phyloP scores from a whole-genome alignment of 2,329 filamentous ascomycete genomes.

The Teratosphaeria epicoccoides region DNA sequence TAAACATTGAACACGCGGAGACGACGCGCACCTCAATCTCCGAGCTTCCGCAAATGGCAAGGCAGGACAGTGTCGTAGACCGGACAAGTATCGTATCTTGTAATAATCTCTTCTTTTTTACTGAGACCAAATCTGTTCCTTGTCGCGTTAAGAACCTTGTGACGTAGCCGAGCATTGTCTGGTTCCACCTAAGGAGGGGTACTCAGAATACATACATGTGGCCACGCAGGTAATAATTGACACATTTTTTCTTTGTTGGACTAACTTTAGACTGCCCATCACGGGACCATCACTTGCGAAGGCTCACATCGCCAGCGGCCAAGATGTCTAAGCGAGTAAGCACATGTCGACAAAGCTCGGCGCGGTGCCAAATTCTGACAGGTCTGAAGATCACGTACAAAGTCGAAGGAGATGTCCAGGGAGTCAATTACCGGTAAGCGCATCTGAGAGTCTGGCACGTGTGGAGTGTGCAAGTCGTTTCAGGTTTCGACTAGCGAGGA shows the following conservation, averaged over 20 bases:
- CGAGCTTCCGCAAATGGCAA: neutral
- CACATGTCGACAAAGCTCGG: neutral
- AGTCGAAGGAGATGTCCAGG: conserved; percentile 39
- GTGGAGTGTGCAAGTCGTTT: neutral
- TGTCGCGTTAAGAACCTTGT: neutral
- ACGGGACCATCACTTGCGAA: conserved; percentile 2
- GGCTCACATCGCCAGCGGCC: conserved; percentile 1
- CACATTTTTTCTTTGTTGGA: too few species aligned
- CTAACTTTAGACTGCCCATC: neutral
- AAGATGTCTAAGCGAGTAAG: conserved; percentile 23
- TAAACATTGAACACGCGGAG: neutral
- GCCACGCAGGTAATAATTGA: neutral
- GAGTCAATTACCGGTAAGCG: conserved; percentile 41
- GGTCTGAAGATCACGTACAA: conserved; percentile 35
- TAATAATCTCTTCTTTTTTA: neutral
- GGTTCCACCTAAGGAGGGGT: neutral
- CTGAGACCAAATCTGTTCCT: neutral
- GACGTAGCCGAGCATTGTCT: neutral
- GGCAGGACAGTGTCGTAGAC: neutral
- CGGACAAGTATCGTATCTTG: neutral
- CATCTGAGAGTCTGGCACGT: neutral
- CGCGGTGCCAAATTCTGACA: neutral
- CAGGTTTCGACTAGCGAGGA: neutral
- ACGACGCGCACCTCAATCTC: neutral
- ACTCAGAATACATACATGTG: neutral